Evolutionary conservation across 2,329 filamentous ascomycete species (phyloP).

Genomic region (Arthrobotrys sinensis): DNA sequence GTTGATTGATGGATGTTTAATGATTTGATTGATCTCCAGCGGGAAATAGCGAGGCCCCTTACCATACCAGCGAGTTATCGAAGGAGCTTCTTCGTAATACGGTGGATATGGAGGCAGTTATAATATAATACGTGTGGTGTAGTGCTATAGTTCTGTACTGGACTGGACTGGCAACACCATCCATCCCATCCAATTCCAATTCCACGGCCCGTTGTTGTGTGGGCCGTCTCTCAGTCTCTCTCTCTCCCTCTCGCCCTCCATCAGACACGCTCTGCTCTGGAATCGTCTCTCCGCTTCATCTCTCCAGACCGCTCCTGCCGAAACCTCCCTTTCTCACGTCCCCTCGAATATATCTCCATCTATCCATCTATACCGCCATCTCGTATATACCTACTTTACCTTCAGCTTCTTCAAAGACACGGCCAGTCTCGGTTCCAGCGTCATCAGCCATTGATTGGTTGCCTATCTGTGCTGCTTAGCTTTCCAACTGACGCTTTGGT

Average conservation of each 20-base stretch:
- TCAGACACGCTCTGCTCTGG: constrained; percentile 13
- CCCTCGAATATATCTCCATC: constrained; percentile 12
- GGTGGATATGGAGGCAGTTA: no score
- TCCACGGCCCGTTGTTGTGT: not conserved
- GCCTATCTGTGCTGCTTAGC: constrained; percentile 18
- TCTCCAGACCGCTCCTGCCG: not conserved
- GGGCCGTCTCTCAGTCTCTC: constrained; percentile 3
- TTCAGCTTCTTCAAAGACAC: constrained; percentile 14
- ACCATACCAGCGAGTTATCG: no score
- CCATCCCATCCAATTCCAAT: no score
- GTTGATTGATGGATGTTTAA: not conserved
- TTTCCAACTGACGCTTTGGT: constrained; percentile 42
- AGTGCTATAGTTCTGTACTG: no score
- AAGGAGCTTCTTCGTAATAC: no score
- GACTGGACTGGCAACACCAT: no score
- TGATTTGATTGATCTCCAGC: not conserved
- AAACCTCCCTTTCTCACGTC: constrained; percentile 1
- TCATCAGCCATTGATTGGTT: constrained; percentile 43
- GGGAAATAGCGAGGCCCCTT: no score
- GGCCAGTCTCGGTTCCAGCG: constrained; percentile 9
- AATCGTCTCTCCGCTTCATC: not conserved
- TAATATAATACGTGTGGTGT: no score
- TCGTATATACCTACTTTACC: constrained; percentile 13
- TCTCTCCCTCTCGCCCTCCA: constrained; percentile 7
- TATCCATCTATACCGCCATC: constrained; percentile 29